phyloP scores from a whole-genome alignment of 1,284 basidiomycete genomes.

The Fomitopsis palustris region DNA sequence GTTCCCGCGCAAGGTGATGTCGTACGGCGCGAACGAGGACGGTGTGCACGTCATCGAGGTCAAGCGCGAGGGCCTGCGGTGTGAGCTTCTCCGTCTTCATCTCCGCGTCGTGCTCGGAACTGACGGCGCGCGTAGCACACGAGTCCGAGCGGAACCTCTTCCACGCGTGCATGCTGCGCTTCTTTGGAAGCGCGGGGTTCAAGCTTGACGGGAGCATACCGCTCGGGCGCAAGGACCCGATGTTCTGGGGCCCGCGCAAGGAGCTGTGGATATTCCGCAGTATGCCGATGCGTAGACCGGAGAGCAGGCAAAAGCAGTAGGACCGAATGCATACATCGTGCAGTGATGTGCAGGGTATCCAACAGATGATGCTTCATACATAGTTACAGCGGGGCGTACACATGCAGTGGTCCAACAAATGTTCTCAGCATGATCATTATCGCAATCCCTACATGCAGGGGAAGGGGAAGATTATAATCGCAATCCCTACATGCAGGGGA shows the following conservation, averaged over 20 bases:
- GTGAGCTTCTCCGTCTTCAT: conserved; percentile 23
- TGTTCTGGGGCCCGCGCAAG: conserved; percentile 38
- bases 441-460: no score
- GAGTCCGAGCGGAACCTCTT: conserved; percentile 40
- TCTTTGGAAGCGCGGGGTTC: conserved; percentile 38
- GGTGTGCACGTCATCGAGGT: conserved; percentile 50
- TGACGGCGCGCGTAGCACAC: conserved; percentile 20
- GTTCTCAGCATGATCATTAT: no score
- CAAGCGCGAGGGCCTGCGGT: conserved; percentile 30
- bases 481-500: no score
- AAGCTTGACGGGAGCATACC: conserved; percentile 45
- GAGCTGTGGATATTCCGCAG: conserved; percentile 48
- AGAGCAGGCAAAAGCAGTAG: conserved; percentile 9
- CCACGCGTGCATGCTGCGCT: conserved; percentile 39
- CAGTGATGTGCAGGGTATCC: no score
- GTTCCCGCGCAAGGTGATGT: conserved; percentile 47
- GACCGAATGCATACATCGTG: no score
- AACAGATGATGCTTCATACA: neutral
- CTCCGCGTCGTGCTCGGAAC: neutral
- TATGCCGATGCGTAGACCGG: conserved; percentile 10
- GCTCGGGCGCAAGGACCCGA: conserved; percentile 36
- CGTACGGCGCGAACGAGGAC: conserved; percentile 45
- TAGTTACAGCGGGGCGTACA: no score
- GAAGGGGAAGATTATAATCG: no score
- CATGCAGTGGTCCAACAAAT: no score